A percentile compares a stretch with the other conserved stretches of the same genome.
Evolutionary conservation across 306 rosid species (phyloP).

Genomic region (barrel medic (Medicago truncatula)): MtrunA17r5.0-ANR NC_053046.1:31541001-31541500

Average conservation of each 20-base stretch:
- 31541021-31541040: slow-evolving; percentile 70
- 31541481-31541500: no score
- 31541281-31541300: not conserved
- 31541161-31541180: slow-evolving; percentile 1
- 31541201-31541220: slow-evolving; percentile 25
- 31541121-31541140: no score
- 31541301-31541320: not conserved
- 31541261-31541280: not conserved
- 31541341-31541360: no score
- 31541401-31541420: no score
- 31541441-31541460: no score
- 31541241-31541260: not conserved
- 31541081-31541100: no score
- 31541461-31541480: no score
- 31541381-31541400: no score
- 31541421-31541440: no score
- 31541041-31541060: slow-evolving; percentile 64
- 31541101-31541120: no score
- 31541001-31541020: slow-evolving; percentile 67
- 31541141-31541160: slow-evolving; percentile 1
- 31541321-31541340: not conserved
- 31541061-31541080: no score
- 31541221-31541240: not conserved
- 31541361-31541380: no score
- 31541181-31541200: not conserved